phyloP scores from a whole-genome alignment of 352 stramenopile species.

The Phytophthora meadii region DNA sequence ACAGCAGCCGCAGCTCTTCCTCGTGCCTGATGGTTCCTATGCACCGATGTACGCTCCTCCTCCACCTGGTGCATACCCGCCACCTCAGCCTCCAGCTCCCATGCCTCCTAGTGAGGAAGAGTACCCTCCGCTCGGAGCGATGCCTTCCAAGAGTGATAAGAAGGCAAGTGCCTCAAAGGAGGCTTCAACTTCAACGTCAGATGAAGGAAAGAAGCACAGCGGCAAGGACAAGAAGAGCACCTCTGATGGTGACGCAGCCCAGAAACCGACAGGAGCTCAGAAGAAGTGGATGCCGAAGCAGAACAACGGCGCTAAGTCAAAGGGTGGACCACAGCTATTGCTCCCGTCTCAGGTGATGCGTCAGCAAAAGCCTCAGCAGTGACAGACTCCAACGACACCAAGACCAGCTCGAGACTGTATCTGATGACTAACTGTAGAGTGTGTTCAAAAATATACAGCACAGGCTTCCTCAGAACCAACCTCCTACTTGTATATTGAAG shows the following conservation, averaged over 20 bases:
- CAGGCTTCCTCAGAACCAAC: constrained; percentile 37
- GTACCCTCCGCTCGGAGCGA: constrained; percentile 39
- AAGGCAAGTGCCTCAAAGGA: constrained; percentile 20
- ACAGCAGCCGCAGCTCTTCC: constrained; percentile 37
- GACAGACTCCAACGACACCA: constrained; percentile 4
- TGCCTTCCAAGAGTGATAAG: constrained; percentile 18
- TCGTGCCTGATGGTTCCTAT: constrained; percentile 44
- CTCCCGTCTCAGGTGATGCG: constrained; percentile 62
- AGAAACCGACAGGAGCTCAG: constrained; percentile 14
- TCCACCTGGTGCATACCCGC: constrained; percentile 12
- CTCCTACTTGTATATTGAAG: constrained; percentile 8
- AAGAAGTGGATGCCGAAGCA: constrained; percentile 51
- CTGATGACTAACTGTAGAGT: constrained; percentile 26
- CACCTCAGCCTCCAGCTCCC: constrained; percentile 16
- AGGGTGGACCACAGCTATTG: constrained; percentile 37
- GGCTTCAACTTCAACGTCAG: neutral
- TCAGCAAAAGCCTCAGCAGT: constrained; percentile 51
- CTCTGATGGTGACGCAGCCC: constrained; percentile 2
- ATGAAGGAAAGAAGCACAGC: constrained; percentile 27
- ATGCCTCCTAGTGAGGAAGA: constrained; percentile 34
- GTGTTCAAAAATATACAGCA: constrained; percentile 43
- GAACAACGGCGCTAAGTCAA: constrained; percentile 19
- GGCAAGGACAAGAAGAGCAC: constrained; percentile 29
- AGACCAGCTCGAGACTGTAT: constrained; percentile 16
- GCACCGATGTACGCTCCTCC: constrained; percentile 36